Base-by-base conservation (phyloP, 805 yeast genomes). In the Myxozyma mucilagina region DNA sequence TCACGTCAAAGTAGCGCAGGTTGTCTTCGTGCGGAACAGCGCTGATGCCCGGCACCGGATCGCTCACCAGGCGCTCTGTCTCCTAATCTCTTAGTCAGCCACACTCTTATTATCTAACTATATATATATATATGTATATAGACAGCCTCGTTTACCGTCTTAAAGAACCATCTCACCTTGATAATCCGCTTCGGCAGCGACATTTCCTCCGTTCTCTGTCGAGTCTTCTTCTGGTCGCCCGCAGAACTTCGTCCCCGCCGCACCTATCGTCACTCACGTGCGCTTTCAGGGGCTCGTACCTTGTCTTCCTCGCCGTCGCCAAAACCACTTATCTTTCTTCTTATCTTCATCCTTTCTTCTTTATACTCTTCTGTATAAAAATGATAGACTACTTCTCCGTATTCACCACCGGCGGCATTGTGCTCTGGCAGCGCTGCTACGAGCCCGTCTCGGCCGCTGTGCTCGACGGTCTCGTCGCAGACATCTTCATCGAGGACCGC, bases 11-110 rank as follows among this genome's bases (percentile, higher is more conserved):
- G 74, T 93, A 90, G 68, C 99, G 84, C 66, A 94, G 79, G 74
- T 94, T 94, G 65, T 92, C 97, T 59, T 93, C 98, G 61, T 89
- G 96, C 6, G 99, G 99, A 34, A 79, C 82, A 1, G 98, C 99
- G 0, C 87, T 82, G 69, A 94, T 94, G 1, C 98, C 99, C 3
- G 97, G 96, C 1, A 93, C 98, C 0, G 99, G 98, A 70, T 94
- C 99, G 42, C 90, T 86, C 29, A 87, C 87, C 44, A 94, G 79
- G 65, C 97, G 81, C 72, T 94, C 97, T 10, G 98, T 93, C 76
- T 94, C 99, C 86, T 85, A 44, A 6, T 6, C 47, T 32, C n/a
- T 34, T 35, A 24, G 36, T 42, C n/a, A 6, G 34, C 34, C 20
- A n/a, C 3, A 35, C 8, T 36, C 8, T 39, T n/a, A 4, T n/a